These are phyloP conservation scores for Pseudozyma tsukubaensis DNA, from an alignment of 1,284 basidiomycete genomes.

Conservation along the genomic window DNA sequence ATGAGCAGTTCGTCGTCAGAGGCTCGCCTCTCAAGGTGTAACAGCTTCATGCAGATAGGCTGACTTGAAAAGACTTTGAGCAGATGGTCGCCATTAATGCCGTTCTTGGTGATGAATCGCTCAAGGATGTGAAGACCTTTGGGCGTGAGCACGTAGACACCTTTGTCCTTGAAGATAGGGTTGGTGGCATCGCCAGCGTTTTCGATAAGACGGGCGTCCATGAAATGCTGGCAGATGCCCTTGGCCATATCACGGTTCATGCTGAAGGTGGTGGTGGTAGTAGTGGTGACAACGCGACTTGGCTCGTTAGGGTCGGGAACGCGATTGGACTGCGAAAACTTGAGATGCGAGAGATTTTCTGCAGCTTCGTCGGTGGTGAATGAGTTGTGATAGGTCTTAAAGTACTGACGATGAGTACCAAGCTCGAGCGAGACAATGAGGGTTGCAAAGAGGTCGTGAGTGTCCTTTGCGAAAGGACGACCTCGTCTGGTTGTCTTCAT, in stretches of 20 bases:
- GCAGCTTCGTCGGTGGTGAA: conserved; percentile 98
- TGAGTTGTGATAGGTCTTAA: conserved; percentile 91
- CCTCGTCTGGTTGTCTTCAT: conserved; percentile 65
- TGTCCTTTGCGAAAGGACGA: conserved; percentile 75
- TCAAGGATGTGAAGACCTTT: conserved; percentile 99
- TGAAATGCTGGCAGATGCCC: conserved; percentile 98
- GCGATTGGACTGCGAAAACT: conserved; percentile 98
- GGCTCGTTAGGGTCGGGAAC: conserved; percentile 97
- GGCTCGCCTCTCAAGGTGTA: conserved; percentile 92
- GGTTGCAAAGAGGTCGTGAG: conserved; percentile 96
- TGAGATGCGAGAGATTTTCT: conserved; percentile 90
- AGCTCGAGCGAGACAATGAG: conserved; percentile 93
- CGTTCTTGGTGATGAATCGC: conserved; percentile 98
- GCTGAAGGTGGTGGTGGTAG: conserved; percentile 98
- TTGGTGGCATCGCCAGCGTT: conserved; percentile 90
- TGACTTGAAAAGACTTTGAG: conserved; percentile 89
- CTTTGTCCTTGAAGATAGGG: conserved; percentile 94
- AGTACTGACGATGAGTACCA: conserved; percentile 90
- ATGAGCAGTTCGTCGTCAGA: conserved; percentile 98
- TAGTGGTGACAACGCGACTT: conserved; percentile 95
- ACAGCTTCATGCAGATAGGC: conserved; percentile 96
- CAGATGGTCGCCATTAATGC: conserved; percentile 90
- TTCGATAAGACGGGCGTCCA: conserved; percentile 97
- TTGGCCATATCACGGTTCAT: conserved; percentile 99
- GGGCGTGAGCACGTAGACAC: conserved; percentile 93